Evolutionary conservation across 2,329 filamentous ascomycete species (phyloP), one percentile per base, ranked within the genome.

Genomic region (Fusarium heterosporum): DNA sequence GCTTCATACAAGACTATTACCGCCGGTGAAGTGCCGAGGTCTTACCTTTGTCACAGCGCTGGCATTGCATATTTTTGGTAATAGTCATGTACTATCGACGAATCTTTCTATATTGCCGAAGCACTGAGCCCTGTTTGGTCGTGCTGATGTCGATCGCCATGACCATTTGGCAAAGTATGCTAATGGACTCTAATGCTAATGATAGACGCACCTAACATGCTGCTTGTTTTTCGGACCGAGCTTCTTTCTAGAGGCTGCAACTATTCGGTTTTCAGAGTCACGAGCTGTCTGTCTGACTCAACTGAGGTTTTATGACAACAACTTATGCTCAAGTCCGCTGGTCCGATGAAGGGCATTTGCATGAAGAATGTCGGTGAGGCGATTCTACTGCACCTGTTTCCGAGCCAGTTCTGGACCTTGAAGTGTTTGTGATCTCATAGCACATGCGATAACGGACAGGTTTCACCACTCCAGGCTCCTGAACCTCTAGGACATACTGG

Each of bases 11-110:
- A 3, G 17, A 6, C 4, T 8, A 2, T 39, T 16, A 29, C 1
- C 57, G 41, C 59, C 59, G 57, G 26, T 2, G 4, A 62, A 39
- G 49, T 38, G 41, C 59, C 59, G 59, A 62, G 8, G 16, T 11
- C 7, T 34, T 17, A 25, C 14, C 39, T 2, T 8, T 6, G 4
- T 26, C 16, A 4, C n/a, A n/a, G 19, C 14, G 26, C 6, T 22
- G 26, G 29, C 28, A n/a, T n/a, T 55, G 34, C 19, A 32, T 26
- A 51, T 32, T 34, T 8, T 42, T 52, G 41, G 46, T 41, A 36
- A 52, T n/a, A 12, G 13, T 11, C 28, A 25, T 36, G 11, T 22
- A 41, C 3, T 8, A 55, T 42, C 10, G 26, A 26, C 10, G 16
- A 4, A 17, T 4, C 32, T 30, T 4, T 8, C 8, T 16, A 34